Percentiles rank a stretch among this genome's conserved stretches.
These are phyloP conservation scores for Acacia pycnantha DNA, from an alignment of 331 rosid genomes.

Conservation along the genomic window DNA sequence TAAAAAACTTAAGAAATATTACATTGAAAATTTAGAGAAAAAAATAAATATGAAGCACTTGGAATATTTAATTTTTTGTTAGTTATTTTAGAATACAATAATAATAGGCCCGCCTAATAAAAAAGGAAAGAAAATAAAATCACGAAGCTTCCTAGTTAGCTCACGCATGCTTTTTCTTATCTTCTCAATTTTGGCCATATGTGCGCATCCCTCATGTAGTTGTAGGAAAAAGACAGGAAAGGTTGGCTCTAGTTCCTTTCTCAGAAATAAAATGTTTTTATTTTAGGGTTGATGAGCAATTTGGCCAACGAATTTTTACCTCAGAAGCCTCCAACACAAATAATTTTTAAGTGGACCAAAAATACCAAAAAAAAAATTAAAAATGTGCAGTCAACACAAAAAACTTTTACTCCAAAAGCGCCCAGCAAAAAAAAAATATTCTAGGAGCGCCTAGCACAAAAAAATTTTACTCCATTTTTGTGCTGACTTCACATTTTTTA, in stretches of 20 bases:
- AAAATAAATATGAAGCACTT: background rate
- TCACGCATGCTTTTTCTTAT: background rate
- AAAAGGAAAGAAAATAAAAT: background rate
- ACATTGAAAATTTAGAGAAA: background rate
- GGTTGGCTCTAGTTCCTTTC: background rate
- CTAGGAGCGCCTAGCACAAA: too few relatives aligned
- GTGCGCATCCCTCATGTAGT: background rate
- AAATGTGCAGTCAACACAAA: too few relatives aligned
- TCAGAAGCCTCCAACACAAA: too few relatives aligned
- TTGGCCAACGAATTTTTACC: too few relatives aligned
- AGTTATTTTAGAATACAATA: background rate
- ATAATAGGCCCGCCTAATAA: background rate
- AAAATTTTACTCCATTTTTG: too few relatives aligned
- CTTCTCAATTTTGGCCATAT: background rate
- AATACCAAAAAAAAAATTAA: too few relatives aligned
- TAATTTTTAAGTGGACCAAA: too few relatives aligned
- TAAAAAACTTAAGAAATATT: background rate
- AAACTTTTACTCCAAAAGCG: too few relatives aligned
- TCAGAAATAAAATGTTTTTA: background rate
- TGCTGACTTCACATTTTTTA: too few relatives aligned
- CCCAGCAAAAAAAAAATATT: too few relatives aligned
- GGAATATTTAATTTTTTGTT: background rate
- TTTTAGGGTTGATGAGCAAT: too few relatives aligned
- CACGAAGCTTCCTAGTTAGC: slow-evolving; percentile 4
- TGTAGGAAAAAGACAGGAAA: background rate